These are phyloP conservation scores for Teratosphaeria pseudoeucalypti DNA, from an alignment of 2,329 filamentous ascomycete genomes.

Conservation along the genomic window DNA sequence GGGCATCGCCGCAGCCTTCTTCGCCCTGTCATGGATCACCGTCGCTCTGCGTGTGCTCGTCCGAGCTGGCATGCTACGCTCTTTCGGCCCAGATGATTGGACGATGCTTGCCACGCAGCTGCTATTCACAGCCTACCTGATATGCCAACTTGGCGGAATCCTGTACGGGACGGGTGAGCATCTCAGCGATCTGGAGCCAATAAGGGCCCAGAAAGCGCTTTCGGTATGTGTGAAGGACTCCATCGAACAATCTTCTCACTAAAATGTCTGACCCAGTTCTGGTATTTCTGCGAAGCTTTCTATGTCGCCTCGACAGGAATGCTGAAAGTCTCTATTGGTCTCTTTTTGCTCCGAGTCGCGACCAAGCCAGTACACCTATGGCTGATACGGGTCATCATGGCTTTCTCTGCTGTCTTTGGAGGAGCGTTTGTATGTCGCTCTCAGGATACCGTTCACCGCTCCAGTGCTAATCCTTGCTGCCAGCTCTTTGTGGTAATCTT, in stretches of 20 bases:
- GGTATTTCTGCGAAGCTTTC: conserved; percentile 48
- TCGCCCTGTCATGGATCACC: conserved; percentile 28
- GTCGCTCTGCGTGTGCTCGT: conserved; percentile 30
- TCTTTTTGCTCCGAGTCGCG: conserved; percentile 46
- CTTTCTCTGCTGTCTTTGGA: conserved; percentile 36
- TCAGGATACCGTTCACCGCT: no score
- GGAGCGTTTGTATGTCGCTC: conserved; percentile 27
- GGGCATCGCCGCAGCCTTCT: conserved; percentile 25
- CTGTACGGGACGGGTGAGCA: conserved; percentile 31
- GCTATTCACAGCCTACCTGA: conserved; percentile 31
- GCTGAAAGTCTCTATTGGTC: conserved; percentile 42
- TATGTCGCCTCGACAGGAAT: conserved; percentile 41
- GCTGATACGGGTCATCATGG: conserved; percentile 39
- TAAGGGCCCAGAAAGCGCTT: conserved; percentile 13
- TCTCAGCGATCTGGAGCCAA: conserved; percentile 21
- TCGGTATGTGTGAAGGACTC: conserved; percentile 3
- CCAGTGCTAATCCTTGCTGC: not conserved
- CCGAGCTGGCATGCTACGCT: conserved; percentile 26
- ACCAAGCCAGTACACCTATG: conserved; percentile 34
- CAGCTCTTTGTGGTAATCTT: conserved; percentile 40
- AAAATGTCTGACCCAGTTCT: conserved; percentile 25
- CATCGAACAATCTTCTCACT: not conserved
- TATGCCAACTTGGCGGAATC: conserved; percentile 30
- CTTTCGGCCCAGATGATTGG: conserved; percentile 33
- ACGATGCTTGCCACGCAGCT: conserved; percentile 29